Conservation (phyloP, 768 basidiomycete genomes). For the Russula virescens region DNA sequence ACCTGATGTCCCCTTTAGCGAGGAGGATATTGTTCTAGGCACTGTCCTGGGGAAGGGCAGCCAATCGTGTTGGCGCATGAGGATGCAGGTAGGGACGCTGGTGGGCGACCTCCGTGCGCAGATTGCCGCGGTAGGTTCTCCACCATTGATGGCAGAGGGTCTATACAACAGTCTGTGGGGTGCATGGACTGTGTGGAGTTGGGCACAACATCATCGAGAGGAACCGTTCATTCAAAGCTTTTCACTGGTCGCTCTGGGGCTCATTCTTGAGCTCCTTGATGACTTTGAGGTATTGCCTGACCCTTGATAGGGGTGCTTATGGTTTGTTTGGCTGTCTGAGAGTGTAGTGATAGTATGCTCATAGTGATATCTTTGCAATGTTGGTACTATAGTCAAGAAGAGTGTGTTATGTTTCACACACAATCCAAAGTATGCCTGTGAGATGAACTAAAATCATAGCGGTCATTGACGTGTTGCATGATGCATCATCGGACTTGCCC, state of each 20-base stretch:
- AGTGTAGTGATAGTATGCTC: too few relatives aligned
- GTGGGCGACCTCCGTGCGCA: conserved; percentile 43
- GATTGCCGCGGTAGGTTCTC: conserved; percentile 19
- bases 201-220: conserved; percentile 30
- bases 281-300: background rate
- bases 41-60: background rate
- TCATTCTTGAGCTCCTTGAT: background rate
- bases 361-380: too few relatives aligned
- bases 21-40: background rate
- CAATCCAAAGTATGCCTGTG: too few relatives aligned
- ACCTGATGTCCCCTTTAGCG: background rate
- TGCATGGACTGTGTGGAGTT: conserved; percentile 63
- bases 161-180: conserved; percentile 38
- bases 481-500: too few relatives aligned
- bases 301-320: background rate
- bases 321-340: background rate
- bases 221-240: background rate
- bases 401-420: too few relatives aligned
- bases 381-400: too few relatives aligned
- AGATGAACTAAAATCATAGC: too few relatives aligned
- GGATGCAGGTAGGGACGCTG: conserved; percentile 46
- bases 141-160: background rate
- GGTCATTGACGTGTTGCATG: too few relatives aligned
- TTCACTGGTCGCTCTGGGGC: background rate
- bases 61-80: conserved; percentile 32